Conservation (phyloP, 768 basidiomycete species). For the Collybiopsis luxurians region DNA sequence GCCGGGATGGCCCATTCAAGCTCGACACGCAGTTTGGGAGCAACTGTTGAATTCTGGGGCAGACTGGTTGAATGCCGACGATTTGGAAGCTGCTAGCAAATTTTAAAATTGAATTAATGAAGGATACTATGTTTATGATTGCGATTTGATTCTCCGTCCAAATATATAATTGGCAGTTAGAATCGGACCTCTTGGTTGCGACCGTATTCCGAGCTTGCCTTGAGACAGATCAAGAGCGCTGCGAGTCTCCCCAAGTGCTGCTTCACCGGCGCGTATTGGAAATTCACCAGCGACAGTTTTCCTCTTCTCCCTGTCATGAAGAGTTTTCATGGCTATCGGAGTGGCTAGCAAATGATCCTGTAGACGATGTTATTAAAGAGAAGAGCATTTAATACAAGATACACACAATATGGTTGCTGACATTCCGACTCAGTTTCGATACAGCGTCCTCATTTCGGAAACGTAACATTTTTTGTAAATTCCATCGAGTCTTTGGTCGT, state of each 20-base stretch:
- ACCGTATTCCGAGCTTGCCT: constrained; percentile 41
- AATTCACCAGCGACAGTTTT: constrained; percentile 19
- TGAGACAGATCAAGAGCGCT: constrained; percentile 53
- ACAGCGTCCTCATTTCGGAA: constrained; percentile 51
- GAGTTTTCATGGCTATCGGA: constrained; percentile 49
- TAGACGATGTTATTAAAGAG: constrained; percentile 12
- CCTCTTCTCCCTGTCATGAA: constrained; percentile 35
- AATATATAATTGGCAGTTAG: constrained; percentile 6
- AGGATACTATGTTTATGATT: background rate
- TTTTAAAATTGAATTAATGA: background rate
- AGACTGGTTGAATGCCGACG: constrained; percentile 54
- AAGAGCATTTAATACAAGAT: background rate
- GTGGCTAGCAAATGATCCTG: constrained; percentile 70
- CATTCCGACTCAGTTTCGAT: constrained; percentile 50
- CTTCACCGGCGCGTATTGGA: constrained; percentile 50
- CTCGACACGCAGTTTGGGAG: constrained; percentile 42
- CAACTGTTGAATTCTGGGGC: constrained; percentile 39
- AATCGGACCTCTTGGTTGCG: background rate
- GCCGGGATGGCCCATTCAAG: constrained; percentile 45
- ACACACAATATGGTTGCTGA: constrained; percentile 65
- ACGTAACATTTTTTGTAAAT: constrained; percentile 69
- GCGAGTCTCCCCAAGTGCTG: constrained; percentile 54
- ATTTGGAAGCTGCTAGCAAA: constrained; percentile 36
- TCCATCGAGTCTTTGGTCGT: constrained; percentile 68
- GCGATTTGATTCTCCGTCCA: background rate